Evolutionary conservation across 2,329 filamentous ascomycete species (phyloP).

Genomic region (Clonostachys chloroleuca): DNA sequence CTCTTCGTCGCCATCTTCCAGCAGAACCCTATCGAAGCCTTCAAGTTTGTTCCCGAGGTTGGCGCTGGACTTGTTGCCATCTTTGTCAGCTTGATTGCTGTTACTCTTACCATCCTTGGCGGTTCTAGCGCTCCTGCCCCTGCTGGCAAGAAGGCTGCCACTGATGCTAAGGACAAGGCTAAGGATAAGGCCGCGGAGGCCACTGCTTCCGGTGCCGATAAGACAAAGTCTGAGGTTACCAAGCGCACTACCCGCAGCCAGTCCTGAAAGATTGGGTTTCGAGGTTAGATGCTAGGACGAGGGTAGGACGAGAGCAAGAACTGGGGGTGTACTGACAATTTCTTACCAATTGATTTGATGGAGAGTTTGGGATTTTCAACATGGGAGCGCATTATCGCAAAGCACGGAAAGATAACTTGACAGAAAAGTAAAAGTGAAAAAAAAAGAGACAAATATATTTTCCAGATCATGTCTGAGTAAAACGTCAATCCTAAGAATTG

Average conservation of each 20-base stretch:
- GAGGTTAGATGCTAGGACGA: too few species aligned
- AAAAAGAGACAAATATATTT: too few species aligned
- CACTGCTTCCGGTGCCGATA: constrained; percentile 59
- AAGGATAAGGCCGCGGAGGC: constrained; percentile 61
- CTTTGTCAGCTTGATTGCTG: constrained; percentile 62
- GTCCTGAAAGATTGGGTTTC: constrained; percentile 28
- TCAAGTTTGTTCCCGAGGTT: constrained; percentile 89
- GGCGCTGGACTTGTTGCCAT: constrained; percentile 74
- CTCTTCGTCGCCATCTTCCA: constrained; percentile 83
- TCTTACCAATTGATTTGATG: too few species aligned
- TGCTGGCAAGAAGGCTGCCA: constrained; percentile 68
- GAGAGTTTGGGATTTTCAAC: too few species aligned
- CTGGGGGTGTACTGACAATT: too few species aligned
- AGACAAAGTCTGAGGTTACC: constrained; percentile 69
- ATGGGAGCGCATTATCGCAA: too few species aligned
- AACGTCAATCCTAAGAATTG: too few species aligned
- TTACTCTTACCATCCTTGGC: constrained; percentile 65
- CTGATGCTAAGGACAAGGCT: constrained; percentile 63
- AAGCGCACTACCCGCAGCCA: constrained; percentile 57
- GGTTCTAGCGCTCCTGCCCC: constrained; percentile 58
- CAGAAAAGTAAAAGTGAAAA: too few species aligned
- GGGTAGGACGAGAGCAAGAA: too few species aligned
- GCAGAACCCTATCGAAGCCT: constrained; percentile 76
- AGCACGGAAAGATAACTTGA: too few species aligned
- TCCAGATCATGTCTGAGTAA: too few species aligned